Percentiles rank a stretch among this genome's conserved stretches.
Conservation (phyloP, 2,329 filamentous ascomycete species). For the Fusarium bulbicola region DNA sequence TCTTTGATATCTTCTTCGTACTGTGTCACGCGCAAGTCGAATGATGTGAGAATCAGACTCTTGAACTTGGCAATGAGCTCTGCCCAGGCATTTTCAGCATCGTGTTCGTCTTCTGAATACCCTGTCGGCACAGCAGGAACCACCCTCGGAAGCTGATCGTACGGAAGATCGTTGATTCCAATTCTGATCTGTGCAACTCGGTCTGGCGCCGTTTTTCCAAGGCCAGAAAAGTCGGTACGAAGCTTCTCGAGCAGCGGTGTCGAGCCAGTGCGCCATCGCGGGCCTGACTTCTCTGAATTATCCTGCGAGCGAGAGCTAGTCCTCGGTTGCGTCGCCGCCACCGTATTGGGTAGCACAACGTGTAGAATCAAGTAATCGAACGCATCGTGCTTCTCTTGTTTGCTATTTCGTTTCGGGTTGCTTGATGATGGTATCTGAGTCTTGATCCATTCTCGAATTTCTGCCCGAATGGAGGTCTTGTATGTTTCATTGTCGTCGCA, state of each 20-base stretch:
- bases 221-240: slow-evolving; percentile 86
- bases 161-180: slow-evolving; percentile 73
- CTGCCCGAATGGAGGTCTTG: slow-evolving; percentile 79
- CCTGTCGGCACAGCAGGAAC: slow-evolving; percentile 70
- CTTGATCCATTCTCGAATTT: slow-evolving; percentile 92
- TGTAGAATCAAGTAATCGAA: slow-evolving; percentile 96
- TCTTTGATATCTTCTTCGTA: slow-evolving; percentile 98
- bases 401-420: slow-evolving; percentile 65
- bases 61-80: slow-evolving; percentile 90
- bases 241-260: slow-evolving; percentile 90
- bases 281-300: slow-evolving; percentile 73
- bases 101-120: slow-evolving; percentile 76
- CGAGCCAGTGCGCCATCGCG: slow-evolving; percentile 81
- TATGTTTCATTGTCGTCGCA: slow-evolving; percentile 98
- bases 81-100: slow-evolving; percentile 82
- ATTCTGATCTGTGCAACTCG: slow-evolving; percentile 88
- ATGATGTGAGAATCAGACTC: slow-evolving; percentile 84
- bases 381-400: slow-evolving; percentile 92
- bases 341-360: slow-evolving; percentile 87
- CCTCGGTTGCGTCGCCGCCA: slow-evolving; percentile 80
- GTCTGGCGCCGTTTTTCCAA: slow-evolving; percentile 74
- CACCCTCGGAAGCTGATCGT: slow-evolving; percentile 69
- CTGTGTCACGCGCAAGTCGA: slow-evolving; percentile 88
- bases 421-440: slow-evolving; percentile 69
- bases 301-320: slow-evolving; percentile 65